Evolutionary conservation across 257 asterid genomes (phyloP), one percentile per base, ranked within the genome.

Genomic region (Hygrophila difformis): DNA sequence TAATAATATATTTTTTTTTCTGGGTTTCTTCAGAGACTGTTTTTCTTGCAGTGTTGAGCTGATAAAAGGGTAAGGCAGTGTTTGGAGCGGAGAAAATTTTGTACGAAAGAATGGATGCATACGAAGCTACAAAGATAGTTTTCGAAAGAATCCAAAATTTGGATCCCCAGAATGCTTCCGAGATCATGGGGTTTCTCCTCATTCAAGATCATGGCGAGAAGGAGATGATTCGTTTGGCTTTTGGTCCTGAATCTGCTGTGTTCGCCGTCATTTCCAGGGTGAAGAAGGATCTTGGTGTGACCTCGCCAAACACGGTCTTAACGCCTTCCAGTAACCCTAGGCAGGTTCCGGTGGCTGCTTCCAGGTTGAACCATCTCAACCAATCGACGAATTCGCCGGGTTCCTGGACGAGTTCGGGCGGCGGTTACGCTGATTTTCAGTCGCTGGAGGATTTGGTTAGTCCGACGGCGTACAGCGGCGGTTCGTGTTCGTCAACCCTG

Each of bases 61-160:
- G n/a, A n/a, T n/a, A n/a, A n/a, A n/a, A n/a, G n/a, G n/a, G n/a
- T n/a, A n/a, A n/a, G n/a, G n/a, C n/a, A n/a, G n/a, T n/a, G n/a
- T n/a, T n/a, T n/a, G n/a, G n/a, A n/a, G n/a, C n/a, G n/a, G n/a
- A n/a, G n/a, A n/a, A n/a, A n/a, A n/a, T n/a, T n/a, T n/a, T n/a
- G n/a, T n/a, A n/a, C n/a, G n/a, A n/a, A n/a, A n/a, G n/a, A n/a
- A 79, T 81, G 93, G 93, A 81, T 65, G 79, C 73, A 17, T 81
- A 72, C 45, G 93, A 81, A 77, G 93, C 93, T 24, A 77, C 93
- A 36, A 81, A 81, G 73, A 68, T 77, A 14, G 84, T 81, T 44
- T 74, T 61, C 51, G 77, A 68, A 47, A 77, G 77, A 71, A 81
- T 77, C 64, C 87, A 77, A 49, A 59, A 35, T 22, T 39, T 74